phyloP scores from a whole-genome alignment of 192 early-diverging fungal species.

The Backusella australiensis region DNA sequence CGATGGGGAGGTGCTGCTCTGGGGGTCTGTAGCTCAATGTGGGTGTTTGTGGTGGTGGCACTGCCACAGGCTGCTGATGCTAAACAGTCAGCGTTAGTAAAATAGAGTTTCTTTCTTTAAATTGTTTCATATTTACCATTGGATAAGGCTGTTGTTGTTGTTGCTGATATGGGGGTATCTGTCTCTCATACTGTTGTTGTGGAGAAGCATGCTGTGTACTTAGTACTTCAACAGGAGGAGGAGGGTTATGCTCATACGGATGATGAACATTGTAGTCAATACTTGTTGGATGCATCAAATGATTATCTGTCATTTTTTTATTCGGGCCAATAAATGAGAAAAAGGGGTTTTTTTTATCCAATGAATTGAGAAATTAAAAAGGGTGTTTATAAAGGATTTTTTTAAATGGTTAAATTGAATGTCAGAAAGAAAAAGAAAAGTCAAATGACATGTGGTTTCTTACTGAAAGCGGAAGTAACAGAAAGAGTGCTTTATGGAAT shows the following conservation, averaged over 20 bases:
- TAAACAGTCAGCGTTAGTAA: neutral
- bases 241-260: neutral
- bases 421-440: neutral
- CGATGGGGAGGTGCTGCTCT: neutral
- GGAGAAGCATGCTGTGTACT: neutral
- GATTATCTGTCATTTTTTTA: neutral
- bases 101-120: neutral
- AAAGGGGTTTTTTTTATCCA: neutral
- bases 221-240: neutral
- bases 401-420: neutral
- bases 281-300: slow-evolving; percentile 3
- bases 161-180: slow-evolving; percentile 13
- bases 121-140: slow-evolving; percentile 12
- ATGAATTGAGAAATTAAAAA: neutral
- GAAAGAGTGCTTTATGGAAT: neutral
- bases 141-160: slow-evolving; percentile 29
- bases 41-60: neutral
- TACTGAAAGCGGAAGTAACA: neutral
- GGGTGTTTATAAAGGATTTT: neutral
- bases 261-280: neutral
- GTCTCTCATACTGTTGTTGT: neutral
- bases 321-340: neutral
- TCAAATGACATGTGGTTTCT: slow-evolving; percentile 2
- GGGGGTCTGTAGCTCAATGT: neutral
- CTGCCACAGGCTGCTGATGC: neutral